A percentile compares a stretch with the other conserved stretches of the same genome.
Conservation (phyloP, 257 asterid species). For the Phtheirospermum japonicum region DNA sequence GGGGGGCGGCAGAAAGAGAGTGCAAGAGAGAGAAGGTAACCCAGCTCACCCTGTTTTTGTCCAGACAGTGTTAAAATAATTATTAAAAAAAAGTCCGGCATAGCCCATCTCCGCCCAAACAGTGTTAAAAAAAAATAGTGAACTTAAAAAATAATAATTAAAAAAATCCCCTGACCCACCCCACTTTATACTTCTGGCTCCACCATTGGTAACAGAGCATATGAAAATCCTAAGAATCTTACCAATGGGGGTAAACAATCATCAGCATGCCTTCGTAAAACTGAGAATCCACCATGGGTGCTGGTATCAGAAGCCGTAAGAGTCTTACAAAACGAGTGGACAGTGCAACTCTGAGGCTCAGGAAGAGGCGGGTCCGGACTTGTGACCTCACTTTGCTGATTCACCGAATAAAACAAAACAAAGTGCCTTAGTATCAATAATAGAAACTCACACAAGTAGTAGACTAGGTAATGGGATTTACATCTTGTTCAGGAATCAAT, state of each 20-base stretch:
- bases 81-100: too few relatives aligned
- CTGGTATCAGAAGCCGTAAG: slow-evolving; percentile 99
- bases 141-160: too few relatives aligned
- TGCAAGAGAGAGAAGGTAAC: not conserved
- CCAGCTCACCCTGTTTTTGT: too few relatives aligned
- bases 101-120: too few relatives aligned
- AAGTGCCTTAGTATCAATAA: slow-evolving; percentile 11
- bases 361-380: slow-evolving; percentile 78
- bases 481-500: slow-evolving; percentile 77
- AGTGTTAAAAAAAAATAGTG: too few relatives aligned
- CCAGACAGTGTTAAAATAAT: too few relatives aligned
- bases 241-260: slow-evolving; percentile 95
- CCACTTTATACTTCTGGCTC: too few relatives aligned
- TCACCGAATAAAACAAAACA: slow-evolving; percentile 32
- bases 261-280: slow-evolving; percentile 94
- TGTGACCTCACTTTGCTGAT: slow-evolving; percentile 71
- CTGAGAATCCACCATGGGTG: slow-evolving; percentile 99
- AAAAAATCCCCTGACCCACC: too few relatives aligned
- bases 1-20: not conserved
- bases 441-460: slow-evolving; percentile 13
- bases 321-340: slow-evolving; percentile 91
- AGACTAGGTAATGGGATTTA: slow-evolving; percentile 32
- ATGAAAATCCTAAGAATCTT: slow-evolving; percentile 27
- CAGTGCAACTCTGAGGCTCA: slow-evolving; percentile 68
- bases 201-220: not conserved